Percentiles rank a stretch among this genome's conserved stretches.
Conservation (phyloP, 371 early-diverging fungal genomes). For the Mucor mucedo region DNA sequence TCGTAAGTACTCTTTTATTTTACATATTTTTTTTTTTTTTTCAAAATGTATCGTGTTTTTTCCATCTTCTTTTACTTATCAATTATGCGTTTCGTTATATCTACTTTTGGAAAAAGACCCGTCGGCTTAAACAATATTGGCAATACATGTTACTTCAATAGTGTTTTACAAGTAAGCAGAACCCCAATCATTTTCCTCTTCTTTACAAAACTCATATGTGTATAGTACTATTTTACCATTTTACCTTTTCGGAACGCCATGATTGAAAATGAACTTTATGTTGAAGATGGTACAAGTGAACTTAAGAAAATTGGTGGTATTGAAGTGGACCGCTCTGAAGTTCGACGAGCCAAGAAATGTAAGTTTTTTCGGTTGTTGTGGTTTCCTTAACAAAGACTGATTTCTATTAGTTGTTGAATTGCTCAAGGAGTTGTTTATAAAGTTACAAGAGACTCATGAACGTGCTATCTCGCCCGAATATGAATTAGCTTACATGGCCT, state of each 20-base stretch:
- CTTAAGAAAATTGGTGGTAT: slow-evolving; percentile 66
- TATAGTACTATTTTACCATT: slow-evolving; percentile 81
- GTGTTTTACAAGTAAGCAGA: slow-evolving; percentile 64
- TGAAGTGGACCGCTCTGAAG: slow-evolving; percentile 56
- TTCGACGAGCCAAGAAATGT: slow-evolving; percentile 58
- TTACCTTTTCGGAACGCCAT: slow-evolving; percentile 67
- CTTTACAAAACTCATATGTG: not conserved
- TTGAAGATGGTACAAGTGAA: slow-evolving; percentile 62
- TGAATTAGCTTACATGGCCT: slow-evolving; percentile 59
- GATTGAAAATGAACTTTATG: slow-evolving; percentile 53
- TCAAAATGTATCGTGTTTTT: not conserved
- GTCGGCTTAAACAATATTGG: slow-evolving; percentile 86
- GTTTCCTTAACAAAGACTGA: not conserved
- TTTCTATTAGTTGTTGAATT: slow-evolving; percentile 44
- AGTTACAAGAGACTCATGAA: slow-evolving; percentile 40
- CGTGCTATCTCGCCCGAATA: slow-evolving; percentile 54
- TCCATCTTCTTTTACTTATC: not conserved
- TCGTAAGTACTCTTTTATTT: slow-evolving; percentile 19
- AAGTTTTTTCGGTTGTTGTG: slow-evolving; percentile 5
- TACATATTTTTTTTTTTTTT: not conserved
- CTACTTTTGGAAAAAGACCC: slow-evolving; percentile 40
- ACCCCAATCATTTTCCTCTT: too few species aligned
- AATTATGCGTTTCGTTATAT: not conserved
- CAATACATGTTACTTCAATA: slow-evolving; percentile 93
- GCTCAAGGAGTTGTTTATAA: slow-evolving; percentile 45